Base-by-base conservation (phyloP, 805 yeast genomes). In the Metschnikowia baotianmanensis region DNA sequence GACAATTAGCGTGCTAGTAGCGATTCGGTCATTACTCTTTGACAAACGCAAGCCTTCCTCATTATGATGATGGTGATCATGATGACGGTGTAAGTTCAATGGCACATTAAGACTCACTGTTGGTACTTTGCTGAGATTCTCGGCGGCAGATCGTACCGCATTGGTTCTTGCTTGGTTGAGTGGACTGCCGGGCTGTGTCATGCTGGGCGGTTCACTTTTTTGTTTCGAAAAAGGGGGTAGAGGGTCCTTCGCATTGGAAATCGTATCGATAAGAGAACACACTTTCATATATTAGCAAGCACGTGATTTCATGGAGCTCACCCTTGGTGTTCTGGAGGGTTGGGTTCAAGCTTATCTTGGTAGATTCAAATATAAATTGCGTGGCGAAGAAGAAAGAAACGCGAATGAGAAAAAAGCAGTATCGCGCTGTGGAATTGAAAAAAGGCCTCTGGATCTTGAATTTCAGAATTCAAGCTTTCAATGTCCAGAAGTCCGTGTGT, bases 251-350 rank as follows among this genome's bases (percentile, higher is more conserved):
- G 38, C 29, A 22, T 31, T 31, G n/a, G 49, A 42, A 42, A 50
- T 48, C 46, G 52, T 64, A 35, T 63, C 72, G 26, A 68, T 63
- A 43, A 68, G 69, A 37, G 71, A 61, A 47, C 65, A 62, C 27
- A 67, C 74, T 51, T 70, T 67, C 67, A 68, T 67, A 41, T 69
- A 63, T 32, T 9, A 7, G 10, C 12, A 22, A 8, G 7, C n/a
- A 31, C 34, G 21, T 9, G 31, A 9, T 23, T 23, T 31, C 43
- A 40, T 40, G 39, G 22, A 31, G 32, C 23, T 21, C 35, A 34
- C 20, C 24, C 20, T 26, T 16, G 34, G 29, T 23, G 35, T 22
- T 31, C 31, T 36, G 15, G 11, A 15, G 29, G 13, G n/a, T 6
- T 21, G 9, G 23, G n/a, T 12, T 25, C 6, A 8, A 25, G 28